A percentile compares a stretch with the other conserved stretches of the same genome.
These are phyloP conservation scores for Sungouiozyma intestinalis DNA, from an alignment of 805 yeast species.

Conservation along the genomic window DNA sequence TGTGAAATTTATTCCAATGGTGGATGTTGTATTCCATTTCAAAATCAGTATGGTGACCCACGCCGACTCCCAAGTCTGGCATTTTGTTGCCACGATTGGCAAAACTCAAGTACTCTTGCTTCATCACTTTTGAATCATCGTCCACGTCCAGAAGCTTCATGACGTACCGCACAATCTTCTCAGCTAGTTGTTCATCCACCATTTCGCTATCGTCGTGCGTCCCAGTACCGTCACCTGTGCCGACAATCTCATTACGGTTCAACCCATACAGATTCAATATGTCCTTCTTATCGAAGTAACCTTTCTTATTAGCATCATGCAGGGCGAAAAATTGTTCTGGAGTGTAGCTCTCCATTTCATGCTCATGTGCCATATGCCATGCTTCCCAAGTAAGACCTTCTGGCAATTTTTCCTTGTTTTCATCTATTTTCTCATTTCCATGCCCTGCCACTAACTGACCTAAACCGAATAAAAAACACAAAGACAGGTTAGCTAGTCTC, in stretches of 20 bases:
- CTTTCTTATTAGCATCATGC: conserved; percentile 62
- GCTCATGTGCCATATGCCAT: conserved; percentile 90
- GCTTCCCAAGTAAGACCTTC: conserved; percentile 58
- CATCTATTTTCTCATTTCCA: conserved; percentile 13
- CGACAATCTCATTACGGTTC: conserved; percentile 58
- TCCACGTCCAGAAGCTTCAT: conserved; percentile 54
- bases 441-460: not conserved
- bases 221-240: conserved; percentile 88
- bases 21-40: conserved; percentile 90
- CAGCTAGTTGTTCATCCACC: conserved; percentile 42
- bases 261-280: conserved; percentile 77
- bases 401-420: conserved; percentile 36
- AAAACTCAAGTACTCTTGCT: conserved; percentile 62
- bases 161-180: conserved; percentile 45
- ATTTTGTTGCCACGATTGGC: conserved; percentile 54
- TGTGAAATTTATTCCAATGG: conserved; percentile 81
- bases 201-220: conserved; percentile 57
- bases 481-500: not conserved
- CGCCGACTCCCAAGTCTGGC: conserved; percentile 90
- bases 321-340: conserved; percentile 66
- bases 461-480: not conserved
- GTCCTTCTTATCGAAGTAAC: conserved; percentile 47
- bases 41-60: conserved; percentile 89
- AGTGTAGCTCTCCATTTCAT: conserved; percentile 63
- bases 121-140: conserved; percentile 50